A percentile compares a stretch with the other conserved stretches of the same genome.
Evolutionary conservation across 176 grass and related monocot species (phyloP).

Genomic region (Zoysia japonica): DNA sequence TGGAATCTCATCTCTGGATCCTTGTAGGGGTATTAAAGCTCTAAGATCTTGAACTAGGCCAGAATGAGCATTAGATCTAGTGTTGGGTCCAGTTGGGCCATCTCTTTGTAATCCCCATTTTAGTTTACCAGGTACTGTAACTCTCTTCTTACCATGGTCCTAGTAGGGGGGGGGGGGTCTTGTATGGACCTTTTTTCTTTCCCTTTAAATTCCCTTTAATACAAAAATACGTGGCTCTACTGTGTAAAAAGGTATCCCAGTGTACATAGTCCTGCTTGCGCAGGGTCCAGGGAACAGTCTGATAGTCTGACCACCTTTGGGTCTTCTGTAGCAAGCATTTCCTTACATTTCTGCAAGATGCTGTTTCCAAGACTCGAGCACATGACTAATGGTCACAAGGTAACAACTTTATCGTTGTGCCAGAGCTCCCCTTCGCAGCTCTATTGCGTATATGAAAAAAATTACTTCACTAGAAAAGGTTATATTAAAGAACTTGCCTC

Average conservation of each 20-base stretch:
- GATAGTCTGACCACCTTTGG: too few species aligned
- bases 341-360: too few species aligned
- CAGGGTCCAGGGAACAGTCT: too few species aligned
- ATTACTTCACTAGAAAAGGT: background rate
- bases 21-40: background rate
- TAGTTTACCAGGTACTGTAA: background rate
- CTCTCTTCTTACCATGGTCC: background rate
- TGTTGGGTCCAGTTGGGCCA: background rate
- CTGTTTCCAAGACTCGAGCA: too few species aligned
- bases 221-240: background rate
- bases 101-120: background rate
- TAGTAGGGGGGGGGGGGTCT: background rate
- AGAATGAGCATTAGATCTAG: background rate
- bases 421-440: too few species aligned
- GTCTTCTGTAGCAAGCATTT: too few species aligned
- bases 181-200: background rate
- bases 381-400: too few species aligned
- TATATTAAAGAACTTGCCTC: slow-evolving; percentile 54
- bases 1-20: background rate
- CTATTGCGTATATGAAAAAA: too few species aligned
- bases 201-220: background rate
- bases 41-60: background rate
- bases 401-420: too few species aligned
- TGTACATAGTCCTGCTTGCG: too few species aligned
- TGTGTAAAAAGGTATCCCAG: background rate